A percentile compares a stretch with the other conserved stretches of the same genome.
phyloP scores from a whole-genome alignment of 495 filamentous ascomycete genomes.

The Penicillium silybi region DNA sequence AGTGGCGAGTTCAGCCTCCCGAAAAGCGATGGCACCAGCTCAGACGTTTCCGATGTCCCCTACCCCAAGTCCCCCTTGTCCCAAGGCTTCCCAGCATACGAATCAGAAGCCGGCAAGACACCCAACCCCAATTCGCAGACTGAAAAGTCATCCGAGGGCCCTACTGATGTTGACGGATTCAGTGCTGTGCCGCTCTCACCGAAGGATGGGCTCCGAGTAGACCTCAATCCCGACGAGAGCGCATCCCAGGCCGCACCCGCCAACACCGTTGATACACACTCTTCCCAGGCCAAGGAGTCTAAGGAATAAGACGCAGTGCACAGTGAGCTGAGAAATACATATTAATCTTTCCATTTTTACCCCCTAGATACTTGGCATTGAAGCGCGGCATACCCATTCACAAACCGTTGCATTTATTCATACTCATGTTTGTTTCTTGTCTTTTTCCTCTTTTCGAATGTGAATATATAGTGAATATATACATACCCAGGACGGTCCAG shows the following conservation, averaged over 20 bases:
- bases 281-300: not conserved
- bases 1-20: slow-evolving; percentile 27
- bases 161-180: slow-evolving; percentile 19
- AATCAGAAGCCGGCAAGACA: not conserved
- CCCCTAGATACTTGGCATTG: slow-evolving; percentile 5
- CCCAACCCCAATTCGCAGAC: not conserved
- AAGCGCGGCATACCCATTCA: slow-evolving; percentile 11
- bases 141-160: not conserved
- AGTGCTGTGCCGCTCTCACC: slow-evolving; percentile 17
- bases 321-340: not conserved
- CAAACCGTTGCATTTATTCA: not conserved
- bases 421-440: not conserved
- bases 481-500: not conserved
- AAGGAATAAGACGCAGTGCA: not conserved
- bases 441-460: not conserved
- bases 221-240: slow-evolving; percentile 6
- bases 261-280: slow-evolving; percentile 1
- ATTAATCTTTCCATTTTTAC: not conserved
- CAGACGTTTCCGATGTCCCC: slow-evolving; percentile 12
- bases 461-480: no score
- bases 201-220: slow-evolving; percentile 9
- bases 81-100: slow-evolving; percentile 24
- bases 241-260: not conserved
- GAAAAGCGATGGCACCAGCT: slow-evolving; percentile 20
- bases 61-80: slow-evolving; percentile 40